Evolutionary conservation across 495 filamentous ascomycete genomes (phyloP).

Genomic region (Patellaria atrata): DNA sequence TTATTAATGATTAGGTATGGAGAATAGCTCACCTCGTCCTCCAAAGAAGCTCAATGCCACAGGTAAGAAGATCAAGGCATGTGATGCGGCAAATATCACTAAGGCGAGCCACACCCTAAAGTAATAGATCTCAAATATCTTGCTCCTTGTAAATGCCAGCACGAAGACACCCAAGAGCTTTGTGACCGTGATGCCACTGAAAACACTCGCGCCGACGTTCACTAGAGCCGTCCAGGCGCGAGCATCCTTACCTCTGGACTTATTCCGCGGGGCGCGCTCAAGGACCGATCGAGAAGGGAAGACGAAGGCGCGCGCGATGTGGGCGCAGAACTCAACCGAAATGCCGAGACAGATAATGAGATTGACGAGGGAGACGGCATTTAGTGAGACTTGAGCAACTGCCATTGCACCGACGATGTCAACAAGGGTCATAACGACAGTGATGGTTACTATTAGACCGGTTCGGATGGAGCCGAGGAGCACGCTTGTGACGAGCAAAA

Average conservation of each 20-base stretch:
- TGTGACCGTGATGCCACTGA: conserved; percentile 90
- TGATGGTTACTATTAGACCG: conserved; percentile 64
- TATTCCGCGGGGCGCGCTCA: conserved; percentile 50
- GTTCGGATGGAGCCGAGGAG: conserved; percentile 78
- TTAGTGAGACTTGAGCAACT: conserved; percentile 73
- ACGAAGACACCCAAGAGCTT: conserved; percentile 88
- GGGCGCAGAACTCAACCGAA: conserved; percentile 91
- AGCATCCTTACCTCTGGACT: conserved; percentile 63
- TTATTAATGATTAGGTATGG: neutral
- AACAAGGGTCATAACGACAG: conserved; percentile 83
- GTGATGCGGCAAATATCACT: conserved; percentile 73
- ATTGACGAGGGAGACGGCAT: conserved; percentile 94
- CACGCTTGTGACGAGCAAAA: conserved; percentile 59
- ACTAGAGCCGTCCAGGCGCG: conserved; percentile 83
- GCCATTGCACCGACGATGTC: conserved; percentile 95
- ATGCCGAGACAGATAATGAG: conserved; percentile 94
- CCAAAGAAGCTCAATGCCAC: conserved; percentile 79
- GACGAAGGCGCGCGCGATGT: conserved; percentile 90
- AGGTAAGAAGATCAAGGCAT: conserved; percentile 83
- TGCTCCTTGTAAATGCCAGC: conserved; percentile 84
- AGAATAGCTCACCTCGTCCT: conserved; percentile 50
- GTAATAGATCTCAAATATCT: conserved; percentile 99
- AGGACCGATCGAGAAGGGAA: conserved; percentile 69
- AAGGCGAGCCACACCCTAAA: conserved; percentile 92
- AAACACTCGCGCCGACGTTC: conserved; percentile 86